Percentiles rank a stretch among this genome's conserved stretches.
phyloP scores from a whole-genome alignment of 257 asterid genomes.

The Buddleja alternifolia region DNA sequence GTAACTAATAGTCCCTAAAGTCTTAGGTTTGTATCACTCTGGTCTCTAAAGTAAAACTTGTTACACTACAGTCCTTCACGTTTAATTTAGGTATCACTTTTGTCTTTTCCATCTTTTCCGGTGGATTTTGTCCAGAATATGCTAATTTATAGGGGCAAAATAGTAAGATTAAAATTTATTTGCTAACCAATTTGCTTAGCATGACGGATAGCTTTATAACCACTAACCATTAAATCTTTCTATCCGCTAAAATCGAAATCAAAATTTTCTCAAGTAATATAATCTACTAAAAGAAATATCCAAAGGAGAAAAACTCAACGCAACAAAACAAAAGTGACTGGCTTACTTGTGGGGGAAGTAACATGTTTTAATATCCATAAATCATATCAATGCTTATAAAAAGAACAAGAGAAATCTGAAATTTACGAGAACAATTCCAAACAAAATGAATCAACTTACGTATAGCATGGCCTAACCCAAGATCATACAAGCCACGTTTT shows the following conservation, averaged over 20 bases:
- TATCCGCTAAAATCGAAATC: background rate
- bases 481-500: background rate
- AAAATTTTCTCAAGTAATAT: background rate
- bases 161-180: too few species aligned
- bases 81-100: too few species aligned
- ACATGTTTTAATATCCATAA: background rate
- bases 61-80: too few species aligned
- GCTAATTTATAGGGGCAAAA: too few species aligned
- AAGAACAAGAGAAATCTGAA: conserved; percentile 11
- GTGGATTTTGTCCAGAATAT: too few species aligned
- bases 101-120: too few species aligned
- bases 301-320: background rate
- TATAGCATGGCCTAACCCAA: background rate
- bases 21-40: too few species aligned
- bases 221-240: background rate
- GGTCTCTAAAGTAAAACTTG: too few species aligned
- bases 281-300: background rate
- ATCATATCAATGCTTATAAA: background rate
- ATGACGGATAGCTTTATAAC: background rate
- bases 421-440: background rate
- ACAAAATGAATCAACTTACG: background rate
- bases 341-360: background rate
- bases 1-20: too few species aligned
- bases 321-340: background rate
- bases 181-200: background rate